Conservation (phyloP, 495 filamentous ascomycete species). For the Tuber microsphaerosporum region DNA sequence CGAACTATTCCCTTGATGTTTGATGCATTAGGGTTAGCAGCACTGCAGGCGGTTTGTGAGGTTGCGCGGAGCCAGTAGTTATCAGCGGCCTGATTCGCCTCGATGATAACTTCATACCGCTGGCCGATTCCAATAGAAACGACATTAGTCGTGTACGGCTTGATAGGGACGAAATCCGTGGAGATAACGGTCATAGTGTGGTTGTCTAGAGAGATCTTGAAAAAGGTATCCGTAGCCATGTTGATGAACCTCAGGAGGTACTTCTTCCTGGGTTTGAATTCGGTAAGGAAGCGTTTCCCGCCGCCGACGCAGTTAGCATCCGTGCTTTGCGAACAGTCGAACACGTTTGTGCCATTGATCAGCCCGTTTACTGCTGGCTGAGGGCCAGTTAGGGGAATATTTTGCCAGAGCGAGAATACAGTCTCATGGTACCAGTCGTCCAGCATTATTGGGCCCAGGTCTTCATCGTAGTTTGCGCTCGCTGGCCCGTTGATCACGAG, state of each 20-base stretch:
- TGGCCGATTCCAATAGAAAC: slow-evolving; percentile 60
- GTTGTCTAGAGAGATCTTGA: slow-evolving; percentile 45
- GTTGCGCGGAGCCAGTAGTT: slow-evolving; percentile 64
- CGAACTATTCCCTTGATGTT: slow-evolving; percentile 55
- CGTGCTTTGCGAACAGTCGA: slow-evolving; percentile 3
- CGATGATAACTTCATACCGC: slow-evolving; percentile 63
- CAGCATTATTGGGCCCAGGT: slow-evolving; percentile 51
- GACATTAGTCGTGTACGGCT: slow-evolving; percentile 45
- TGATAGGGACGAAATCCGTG: slow-evolving; percentile 50
- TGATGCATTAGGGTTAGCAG: slow-evolving; percentile 44
- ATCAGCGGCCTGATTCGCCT: slow-evolving; percentile 47
- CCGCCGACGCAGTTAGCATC: slow-evolving; percentile 34
- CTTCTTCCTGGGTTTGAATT: slow-evolving; percentile 46
- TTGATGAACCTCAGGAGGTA: slow-evolving; percentile 56
- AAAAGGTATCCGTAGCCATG: slow-evolving; percentile 47
- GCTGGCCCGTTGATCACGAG: slow-evolving; percentile 57
- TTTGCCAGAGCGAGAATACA: slow-evolving; percentile 4
- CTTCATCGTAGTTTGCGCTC: slow-evolving; percentile 52
- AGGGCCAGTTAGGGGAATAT: slow-evolving; percentile 34
- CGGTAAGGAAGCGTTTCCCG: slow-evolving; percentile 40
- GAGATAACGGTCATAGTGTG: slow-evolving; percentile 50
- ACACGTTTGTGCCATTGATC: slow-evolving; percentile 44
- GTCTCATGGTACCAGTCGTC: slow-evolving; percentile 46
- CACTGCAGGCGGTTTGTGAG: slow-evolving; percentile 48
- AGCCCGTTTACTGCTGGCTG: slow-evolving; percentile 47